Base-by-base conservation (phyloP, 805 yeast species). In the Candida alai region DNA sequence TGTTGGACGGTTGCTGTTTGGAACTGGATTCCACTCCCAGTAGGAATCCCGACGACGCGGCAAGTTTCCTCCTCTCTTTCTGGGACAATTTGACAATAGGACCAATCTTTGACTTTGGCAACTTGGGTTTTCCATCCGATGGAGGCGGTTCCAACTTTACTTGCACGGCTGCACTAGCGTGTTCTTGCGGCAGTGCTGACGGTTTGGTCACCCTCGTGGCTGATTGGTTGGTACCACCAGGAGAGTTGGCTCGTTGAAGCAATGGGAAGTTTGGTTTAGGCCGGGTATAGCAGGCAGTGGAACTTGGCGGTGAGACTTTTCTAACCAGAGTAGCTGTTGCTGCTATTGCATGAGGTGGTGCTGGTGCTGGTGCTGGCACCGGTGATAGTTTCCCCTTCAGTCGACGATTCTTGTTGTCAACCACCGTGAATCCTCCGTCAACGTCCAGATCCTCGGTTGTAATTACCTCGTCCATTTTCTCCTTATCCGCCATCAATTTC, bases 21-120 rank as follows among this genome's bases (percentile, higher is more conserved):
- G 13, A 11, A 7, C 13, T 24, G 9, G 25, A 6, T 20, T 26
- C 25, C 10, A 19, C 13, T 4, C 22, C 10, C 6, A 33, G 9
- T n/a, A 27, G 18, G n/a, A 31, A 21, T 11, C 27, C 36, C 13
- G 31, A 14, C 8, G 22, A 19, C 9, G 41, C 41, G 2, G 64
- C 62, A 42, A 65, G 44, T 38, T 61, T 67, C 48, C 71, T 74
- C 25, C 84, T 54, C 42, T 78, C 84, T 46, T 76, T 76, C 42
- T 80, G 85, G 1, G 85, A 78, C 11, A 74, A 46, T 40, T 72
- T 70, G 20, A 57, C 50, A 14, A 61, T 54, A 0, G 70, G 62
- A 2, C 59, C 58, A 14, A 68, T 47, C 34, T 56, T 58, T 3
- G 58, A 48, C 24, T 58, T 66, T 6, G 40, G 34, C 7, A 37